Evolutionary conservation across 2,329 filamentous ascomycete species (phyloP).

Genomic region (Neopestalotiopsis clavispora): DNA sequence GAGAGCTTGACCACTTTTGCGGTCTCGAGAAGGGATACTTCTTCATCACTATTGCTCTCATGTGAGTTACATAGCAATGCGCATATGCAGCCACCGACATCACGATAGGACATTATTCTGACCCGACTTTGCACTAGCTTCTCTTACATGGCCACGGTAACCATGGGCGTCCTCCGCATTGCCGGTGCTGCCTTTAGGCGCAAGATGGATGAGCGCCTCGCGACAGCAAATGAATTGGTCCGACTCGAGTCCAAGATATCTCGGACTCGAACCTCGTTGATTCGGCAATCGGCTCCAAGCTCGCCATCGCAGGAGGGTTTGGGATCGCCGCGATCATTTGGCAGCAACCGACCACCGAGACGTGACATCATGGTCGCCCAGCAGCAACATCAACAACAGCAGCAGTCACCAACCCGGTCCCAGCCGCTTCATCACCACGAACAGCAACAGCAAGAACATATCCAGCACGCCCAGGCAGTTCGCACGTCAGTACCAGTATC

Average conservation of each 20-base stretch:
- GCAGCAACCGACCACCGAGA: background rate
- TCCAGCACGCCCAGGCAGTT: background rate
- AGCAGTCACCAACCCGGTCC: constrained; percentile 17
- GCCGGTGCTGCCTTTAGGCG: constrained; percentile 34
- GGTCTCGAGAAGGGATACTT: constrained; percentile 39
- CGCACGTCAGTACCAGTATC: constrained; percentile 25
- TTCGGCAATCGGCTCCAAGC: background rate
- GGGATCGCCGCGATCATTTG: constrained; percentile 5
- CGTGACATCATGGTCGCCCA: background rate
- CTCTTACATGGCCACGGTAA: constrained; percentile 33
- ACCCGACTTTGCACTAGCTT: constrained; percentile 26
- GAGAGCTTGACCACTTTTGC: constrained; percentile 35
- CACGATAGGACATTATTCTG: background rate
- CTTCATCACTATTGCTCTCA: constrained; percentile 33
- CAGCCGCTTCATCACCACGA: background rate
- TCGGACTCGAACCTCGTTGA: constrained; percentile 23
- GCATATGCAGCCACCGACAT: too few relatives aligned
- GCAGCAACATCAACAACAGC: background rate
- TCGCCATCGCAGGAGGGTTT: constrained; percentile 16
- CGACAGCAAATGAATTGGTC: constrained; percentile 28
- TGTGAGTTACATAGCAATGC: constrained; percentile 28
- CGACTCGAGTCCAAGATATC: constrained; percentile 30
- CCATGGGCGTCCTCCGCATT: constrained; percentile 35
- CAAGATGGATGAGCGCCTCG: constrained; percentile 30
- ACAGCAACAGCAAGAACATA: background rate